Evolutionary conservation across 2,329 filamentous ascomycete species (phyloP), one percentile per base, ranked within the genome.

Genomic region (Colletotrichum lentis): DNA sequence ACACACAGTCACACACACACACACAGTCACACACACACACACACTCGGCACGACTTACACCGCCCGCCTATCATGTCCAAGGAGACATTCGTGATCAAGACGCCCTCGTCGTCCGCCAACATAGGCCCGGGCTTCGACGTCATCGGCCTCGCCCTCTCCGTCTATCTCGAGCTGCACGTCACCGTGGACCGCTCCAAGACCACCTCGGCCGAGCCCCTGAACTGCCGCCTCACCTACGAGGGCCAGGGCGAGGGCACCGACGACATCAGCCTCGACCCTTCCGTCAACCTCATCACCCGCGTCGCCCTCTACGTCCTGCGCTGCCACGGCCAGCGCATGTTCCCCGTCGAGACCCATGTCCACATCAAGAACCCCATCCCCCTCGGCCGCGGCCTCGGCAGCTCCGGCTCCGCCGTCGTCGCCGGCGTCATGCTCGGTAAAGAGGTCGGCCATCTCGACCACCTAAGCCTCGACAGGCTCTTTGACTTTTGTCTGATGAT

Each of bases 401-500:
- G 94, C 49, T 97, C 94, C 0, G 96, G 95, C 37, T 94, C 96
- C 5, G 96, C 96, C 10, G 95, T 98, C 20, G 96, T 98, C 7
- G 96, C 94, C 0, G 96, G 96, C 72, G 95, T 97, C n/a, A 88
- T 94, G 79, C 85, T 99, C 53, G 96, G 91, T 47, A 97, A 96
- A 81, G 91, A 96, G 78, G 91, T 96, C 54, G 95, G 94, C 44
- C 86, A 90, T 39, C 85, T 99, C 69, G 84, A 90, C 52, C 83
- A 86, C 47, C 44, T 71, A 4, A 88, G 88, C 67, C 90, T 92
- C 74, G 91, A 93, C 71, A 86, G 96, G 46, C 87, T 99, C 77
- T 90, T 99, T 74, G 96, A 99, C 80, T 99, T 94, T 79, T 97
- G 93, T 77, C 84, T 99, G 72, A 99, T 99, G 96, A 97, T 97